Evolutionary conservation across 2,329 filamentous ascomycete species (phyloP).

Genomic region (Fusarium abutilonis): DNA sequence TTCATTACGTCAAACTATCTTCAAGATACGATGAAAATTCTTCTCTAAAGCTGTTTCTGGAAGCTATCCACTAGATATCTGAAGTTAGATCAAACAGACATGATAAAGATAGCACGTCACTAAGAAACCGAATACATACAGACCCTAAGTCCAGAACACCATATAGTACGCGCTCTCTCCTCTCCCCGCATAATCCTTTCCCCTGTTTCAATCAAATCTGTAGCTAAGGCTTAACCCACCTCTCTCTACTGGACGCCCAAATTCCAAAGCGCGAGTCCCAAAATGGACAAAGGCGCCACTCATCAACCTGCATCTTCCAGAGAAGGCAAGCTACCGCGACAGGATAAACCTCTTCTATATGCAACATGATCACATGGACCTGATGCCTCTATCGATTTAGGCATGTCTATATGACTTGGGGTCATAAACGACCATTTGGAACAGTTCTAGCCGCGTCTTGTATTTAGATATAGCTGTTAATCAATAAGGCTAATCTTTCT

Average conservation of each 20-base stretch:
- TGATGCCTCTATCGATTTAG: neutral
- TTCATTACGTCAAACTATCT: too few species aligned
- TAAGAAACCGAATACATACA: too few species aligned
- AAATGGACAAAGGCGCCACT: neutral
- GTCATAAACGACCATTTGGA: neutral
- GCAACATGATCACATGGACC: constrained; percentile 4
- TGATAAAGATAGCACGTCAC: too few species aligned
- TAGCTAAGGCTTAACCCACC: constrained; percentile 53
- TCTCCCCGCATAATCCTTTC: too few species aligned
- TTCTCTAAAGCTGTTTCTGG: too few species aligned
- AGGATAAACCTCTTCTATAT: constrained; percentile 3
- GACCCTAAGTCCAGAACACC: neutral
- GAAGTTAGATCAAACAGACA: too few species aligned
- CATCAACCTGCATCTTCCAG: neutral
- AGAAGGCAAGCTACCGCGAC: constrained; percentile 30
- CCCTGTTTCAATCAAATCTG: neutral
- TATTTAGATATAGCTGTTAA: constrained; percentile 4
- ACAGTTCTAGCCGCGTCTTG: neutral
- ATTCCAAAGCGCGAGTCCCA: neutral
- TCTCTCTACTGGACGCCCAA: neutral
- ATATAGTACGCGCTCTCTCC: neutral
- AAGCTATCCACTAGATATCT: too few species aligned
- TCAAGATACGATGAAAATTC: too few species aligned
- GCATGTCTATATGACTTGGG: neutral
- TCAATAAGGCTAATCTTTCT: neutral